Percentiles rank a stretch among this genome's conserved stretches.
Evolutionary conservation across 2,329 filamentous ascomycete genomes (phyloP).

Genomic region (Thermothelomyces thermophilus): DNA sequence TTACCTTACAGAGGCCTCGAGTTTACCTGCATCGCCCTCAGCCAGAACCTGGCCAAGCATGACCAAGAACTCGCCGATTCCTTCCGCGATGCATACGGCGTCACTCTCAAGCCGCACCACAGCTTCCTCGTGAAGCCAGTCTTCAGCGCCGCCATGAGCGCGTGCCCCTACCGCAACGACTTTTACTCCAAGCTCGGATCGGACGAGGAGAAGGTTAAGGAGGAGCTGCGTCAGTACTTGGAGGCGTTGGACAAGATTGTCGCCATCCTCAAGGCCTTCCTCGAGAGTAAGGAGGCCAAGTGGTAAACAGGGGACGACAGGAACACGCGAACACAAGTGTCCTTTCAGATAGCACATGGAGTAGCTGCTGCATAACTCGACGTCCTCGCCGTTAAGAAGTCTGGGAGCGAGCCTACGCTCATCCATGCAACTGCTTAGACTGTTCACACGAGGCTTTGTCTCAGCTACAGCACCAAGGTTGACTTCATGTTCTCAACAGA

Average conservation of each 20-base stretch:
- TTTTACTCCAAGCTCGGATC: constrained; percentile 84
- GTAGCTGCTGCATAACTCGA: background rate
- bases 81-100: constrained; percentile 78
- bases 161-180: constrained; percentile 85
- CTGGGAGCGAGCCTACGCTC: too few relatives aligned
- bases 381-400: background rate
- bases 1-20: constrained; percentile 65
- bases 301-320: constrained; percentile 35
- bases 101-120: constrained; percentile 88
- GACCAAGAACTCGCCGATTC: constrained; percentile 73
- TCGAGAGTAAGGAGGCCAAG: constrained; percentile 51
- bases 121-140: constrained; percentile 83
- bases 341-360: background rate
- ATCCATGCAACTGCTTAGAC: too few relatives aligned
- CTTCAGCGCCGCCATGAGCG: constrained; percentile 88
- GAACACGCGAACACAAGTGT: background rate
- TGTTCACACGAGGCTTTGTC: too few relatives aligned
- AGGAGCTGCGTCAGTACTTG: constrained; percentile 65
- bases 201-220: constrained; percentile 55
- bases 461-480: too few relatives aligned
- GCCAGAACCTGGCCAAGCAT: constrained; percentile 63
- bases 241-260: constrained; percentile 71
- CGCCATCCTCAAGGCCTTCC: constrained; percentile 60
- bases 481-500: too few relatives aligned
- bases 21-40: constrained; percentile 82